Conservation (phyloP, 2,329 filamentous ascomycete genomes). For the Aspergillus oerlinghausenensis region DNA sequence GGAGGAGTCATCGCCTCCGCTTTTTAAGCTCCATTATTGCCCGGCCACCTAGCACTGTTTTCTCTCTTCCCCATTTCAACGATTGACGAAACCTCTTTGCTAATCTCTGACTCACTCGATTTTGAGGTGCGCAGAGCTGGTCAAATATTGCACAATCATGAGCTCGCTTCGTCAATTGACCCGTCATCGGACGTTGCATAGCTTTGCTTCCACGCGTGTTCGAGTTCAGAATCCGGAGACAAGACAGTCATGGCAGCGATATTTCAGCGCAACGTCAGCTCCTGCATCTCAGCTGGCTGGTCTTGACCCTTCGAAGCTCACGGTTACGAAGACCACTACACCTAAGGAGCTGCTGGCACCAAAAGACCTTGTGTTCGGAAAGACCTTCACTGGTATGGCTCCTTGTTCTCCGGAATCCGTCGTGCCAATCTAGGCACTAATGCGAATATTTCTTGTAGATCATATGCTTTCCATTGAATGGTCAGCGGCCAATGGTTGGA, state of each 20-base stretch:
- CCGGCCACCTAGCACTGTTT: conserved; percentile 1
- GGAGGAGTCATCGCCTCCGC: conserved; percentile 19
- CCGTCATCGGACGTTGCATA: conserved; percentile 25
- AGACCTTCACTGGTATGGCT: conserved; percentile 73
- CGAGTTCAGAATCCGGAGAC: conserved; percentile 21
- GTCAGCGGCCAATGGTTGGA: conserved; percentile 81
- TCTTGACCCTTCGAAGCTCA: conserved; percentile 73
- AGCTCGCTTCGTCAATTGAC: conserved; percentile 33
- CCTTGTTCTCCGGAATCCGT: not conserved
- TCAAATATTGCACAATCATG: conserved; percentile 19
- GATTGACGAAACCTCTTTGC: not conserved
- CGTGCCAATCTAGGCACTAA: conserved; percentile 13
- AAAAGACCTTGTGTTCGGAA: conserved; percentile 83
- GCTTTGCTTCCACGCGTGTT: conserved; percentile 20
- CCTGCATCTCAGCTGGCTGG: conserved; percentile 48
- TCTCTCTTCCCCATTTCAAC: not conserved
- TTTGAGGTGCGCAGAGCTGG: not conserved
- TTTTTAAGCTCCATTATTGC: conserved; percentile 10
- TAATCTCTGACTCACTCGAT: not conserved
- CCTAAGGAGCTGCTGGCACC: conserved; percentile 72
- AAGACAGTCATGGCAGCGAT: conserved; percentile 44
- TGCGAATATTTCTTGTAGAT: conserved; percentile 52
- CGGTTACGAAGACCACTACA: conserved; percentile 66
- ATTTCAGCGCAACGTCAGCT: conserved; percentile 40
- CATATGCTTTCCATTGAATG: conserved; percentile 97